These are phyloP conservation scores for Hippophae gyantsensis DNA, from an alignment of 306 rosid genomes.

Conservation along the genomic window DNA sequence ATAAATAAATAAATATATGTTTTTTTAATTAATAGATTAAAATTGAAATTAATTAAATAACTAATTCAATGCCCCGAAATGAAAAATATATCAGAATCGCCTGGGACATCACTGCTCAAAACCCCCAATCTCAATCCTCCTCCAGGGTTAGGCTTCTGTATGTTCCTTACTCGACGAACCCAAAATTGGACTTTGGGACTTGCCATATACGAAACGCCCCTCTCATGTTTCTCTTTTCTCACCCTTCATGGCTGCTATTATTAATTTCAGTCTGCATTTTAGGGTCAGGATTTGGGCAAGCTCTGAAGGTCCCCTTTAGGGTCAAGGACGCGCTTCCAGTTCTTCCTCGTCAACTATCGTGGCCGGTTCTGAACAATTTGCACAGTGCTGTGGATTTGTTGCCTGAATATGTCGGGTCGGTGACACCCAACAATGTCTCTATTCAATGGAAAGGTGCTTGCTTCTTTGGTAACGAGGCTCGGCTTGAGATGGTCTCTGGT, in stretches of 20 bases:
- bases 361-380: conserved; percentile 86
- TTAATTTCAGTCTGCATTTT: conserved; percentile 23
- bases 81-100: no score
- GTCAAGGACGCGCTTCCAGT: conserved; percentile 79
- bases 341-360: conserved; percentile 68
- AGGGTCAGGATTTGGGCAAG: conserved; percentile 25
- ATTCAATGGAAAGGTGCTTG: conserved; percentile 82
- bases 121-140: background rate
- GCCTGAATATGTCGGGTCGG: conserved; percentile 77
- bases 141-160: conserved; percentile 15
- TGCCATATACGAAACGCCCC: background rate
- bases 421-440: conserved; percentile 50
- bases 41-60: no score
- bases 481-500: conserved; percentile 40
- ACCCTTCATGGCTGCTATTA: conserved; percentile 6
- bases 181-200: background rate
- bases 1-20: no score
- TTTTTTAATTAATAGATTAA: no score
- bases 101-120: background rate
- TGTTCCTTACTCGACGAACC: background rate
- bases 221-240: conserved; percentile 25
- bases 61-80: no score
- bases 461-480: conserved; percentile 63
- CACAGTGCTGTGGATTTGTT: conserved; percentile 91
- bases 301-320: conserved; percentile 61